These are phyloP conservation scores for Colletotrichum gloeosporioides DNA, from an alignment of 2,329 filamentous ascomycete genomes.

Conservation along the genomic window DNA sequence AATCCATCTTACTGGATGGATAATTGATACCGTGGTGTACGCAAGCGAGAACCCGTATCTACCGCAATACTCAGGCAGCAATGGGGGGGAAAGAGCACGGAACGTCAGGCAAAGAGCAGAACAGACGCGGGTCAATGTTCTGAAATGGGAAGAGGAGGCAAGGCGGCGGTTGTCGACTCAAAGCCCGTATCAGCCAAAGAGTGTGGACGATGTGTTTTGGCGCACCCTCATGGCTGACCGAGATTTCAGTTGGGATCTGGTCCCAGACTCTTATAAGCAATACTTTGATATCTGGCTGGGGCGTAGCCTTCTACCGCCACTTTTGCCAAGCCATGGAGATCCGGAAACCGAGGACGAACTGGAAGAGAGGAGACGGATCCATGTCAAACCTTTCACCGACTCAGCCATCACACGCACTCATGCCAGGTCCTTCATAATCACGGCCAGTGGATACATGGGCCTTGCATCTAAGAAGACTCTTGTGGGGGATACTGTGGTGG, in stretches of 20 bases:
- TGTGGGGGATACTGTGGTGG: background rate
- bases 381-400: background rate
- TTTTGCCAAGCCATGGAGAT: background rate
- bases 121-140: background rate
- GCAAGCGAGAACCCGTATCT: background rate
- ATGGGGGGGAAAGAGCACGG: background rate
- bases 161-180: background rate
- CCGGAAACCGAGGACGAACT: background rate
- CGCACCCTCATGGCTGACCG: background rate
- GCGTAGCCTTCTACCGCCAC: background rate
- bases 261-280: background rate
- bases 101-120: background rate
- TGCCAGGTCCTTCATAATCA: background rate
- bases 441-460: background rate
- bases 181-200: background rate
- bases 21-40: background rate
- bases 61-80: background rate
- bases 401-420: background rate
- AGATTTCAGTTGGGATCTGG: background rate
- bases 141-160: background rate
- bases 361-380: background rate
- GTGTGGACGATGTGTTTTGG: background rate
- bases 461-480: background rate
- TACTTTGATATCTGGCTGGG: background rate
- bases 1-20: background rate